A percentile compares a stretch with the other conserved stretches of the same genome.
Conservation (phyloP, 257 asterid genomes). For the Nicotiana benthamiana region DNA sequence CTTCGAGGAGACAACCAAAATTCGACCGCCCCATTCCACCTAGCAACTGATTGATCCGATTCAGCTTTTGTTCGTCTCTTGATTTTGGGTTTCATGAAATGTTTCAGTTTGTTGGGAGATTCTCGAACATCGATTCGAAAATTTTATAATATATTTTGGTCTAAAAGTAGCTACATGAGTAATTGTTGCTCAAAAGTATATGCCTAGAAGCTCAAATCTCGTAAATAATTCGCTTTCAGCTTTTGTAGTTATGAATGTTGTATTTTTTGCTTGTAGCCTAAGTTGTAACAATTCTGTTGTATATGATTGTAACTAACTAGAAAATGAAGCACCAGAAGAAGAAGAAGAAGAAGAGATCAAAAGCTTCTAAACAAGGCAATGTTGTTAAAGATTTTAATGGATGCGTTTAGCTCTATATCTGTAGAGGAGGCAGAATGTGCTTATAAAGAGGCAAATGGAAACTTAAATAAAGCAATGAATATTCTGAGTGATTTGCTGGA, state of each 20-base stretch:
- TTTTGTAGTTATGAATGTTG: neutral
- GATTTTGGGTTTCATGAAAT: too few species aligned
- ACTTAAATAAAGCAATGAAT: constrained; percentile 41
- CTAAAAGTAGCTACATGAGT: neutral
- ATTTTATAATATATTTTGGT: too few species aligned
- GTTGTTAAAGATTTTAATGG: constrained; percentile 26
- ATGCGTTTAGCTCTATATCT: constrained; percentile 42
- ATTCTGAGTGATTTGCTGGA: constrained; percentile 22
- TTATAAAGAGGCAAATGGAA: constrained; percentile 39
- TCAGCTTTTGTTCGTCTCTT: neutral
- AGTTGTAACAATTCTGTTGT: neutral
- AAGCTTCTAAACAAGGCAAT: constrained; percentile 23
- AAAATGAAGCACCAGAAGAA: constrained; percentile 41
- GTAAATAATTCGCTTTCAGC: neutral
- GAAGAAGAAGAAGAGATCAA: constrained; percentile 50
- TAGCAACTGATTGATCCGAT: neutral
- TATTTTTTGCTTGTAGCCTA: neutral
- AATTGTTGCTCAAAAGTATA: neutral
- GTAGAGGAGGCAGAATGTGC: constrained; percentile 45
- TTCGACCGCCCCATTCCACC: too few species aligned
- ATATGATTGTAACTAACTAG: neutral
- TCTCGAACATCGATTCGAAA: too few species aligned
- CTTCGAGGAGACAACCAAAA: too few species aligned
- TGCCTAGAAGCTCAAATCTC: neutral
- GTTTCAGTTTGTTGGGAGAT: too few species aligned